Evolutionary conservation across 78 protist genomes (phyloP).

Genomic region (Ministeria vibrans): DNA sequence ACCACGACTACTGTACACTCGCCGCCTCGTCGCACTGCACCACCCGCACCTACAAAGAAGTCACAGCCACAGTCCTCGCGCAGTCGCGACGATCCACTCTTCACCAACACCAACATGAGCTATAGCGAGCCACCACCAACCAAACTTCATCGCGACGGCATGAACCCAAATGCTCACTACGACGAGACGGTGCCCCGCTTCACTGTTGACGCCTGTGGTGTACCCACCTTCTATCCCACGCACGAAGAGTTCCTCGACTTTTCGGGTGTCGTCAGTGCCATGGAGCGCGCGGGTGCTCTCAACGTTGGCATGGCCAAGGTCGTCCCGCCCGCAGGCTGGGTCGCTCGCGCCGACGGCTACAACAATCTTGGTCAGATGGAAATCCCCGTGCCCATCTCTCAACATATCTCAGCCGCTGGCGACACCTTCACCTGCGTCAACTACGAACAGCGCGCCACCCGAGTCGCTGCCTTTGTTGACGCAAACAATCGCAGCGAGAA

Average conservation of each 20-base stretch:
- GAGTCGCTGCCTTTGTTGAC: neutral
- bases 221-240: constrained; percentile 8
- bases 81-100: too few species aligned
- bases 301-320: constrained; percentile 12
- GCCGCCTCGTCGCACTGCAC: too few species aligned
- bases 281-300: neutral
- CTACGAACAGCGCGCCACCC: neutral
- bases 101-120: too few species aligned
- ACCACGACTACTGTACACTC: too few species aligned
- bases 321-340: constrained; percentile 4
- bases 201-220: too few species aligned
- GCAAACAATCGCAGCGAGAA: neutral
- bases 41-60: too few species aligned
- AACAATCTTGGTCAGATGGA: neutral
- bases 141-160: too few species aligned
- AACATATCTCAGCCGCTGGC: neutral
- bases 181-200: too few species aligned
- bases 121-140: too few species aligned
- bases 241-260: constrained; percentile 1
- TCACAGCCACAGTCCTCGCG: too few species aligned
- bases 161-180: too few species aligned
- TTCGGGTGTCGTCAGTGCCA: neutral
- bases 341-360: neutral
- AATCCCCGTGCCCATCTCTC: neutral
- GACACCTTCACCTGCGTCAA: neutral